A percentile compares a stretch with the other conserved stretches of the same genome.
Evolutionary conservation across 306 rosid species (phyloP).

Genomic region (Rubus parviflorus): DNA sequence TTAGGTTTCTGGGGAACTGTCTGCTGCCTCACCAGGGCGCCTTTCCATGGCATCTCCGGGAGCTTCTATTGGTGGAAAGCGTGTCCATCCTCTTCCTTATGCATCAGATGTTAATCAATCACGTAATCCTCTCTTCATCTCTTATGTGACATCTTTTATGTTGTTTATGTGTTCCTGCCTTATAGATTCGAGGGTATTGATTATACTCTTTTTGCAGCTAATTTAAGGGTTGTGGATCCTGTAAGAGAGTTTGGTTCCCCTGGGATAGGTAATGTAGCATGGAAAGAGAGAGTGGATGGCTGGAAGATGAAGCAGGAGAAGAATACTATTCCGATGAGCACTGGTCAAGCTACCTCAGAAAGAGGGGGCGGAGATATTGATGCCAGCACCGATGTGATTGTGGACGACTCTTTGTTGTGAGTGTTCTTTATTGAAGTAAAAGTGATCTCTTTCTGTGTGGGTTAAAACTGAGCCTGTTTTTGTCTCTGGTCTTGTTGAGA

Average conservation of each 20-base stretch:
- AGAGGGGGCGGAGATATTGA: slow-evolving; percentile 95
- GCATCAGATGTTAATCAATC: slow-evolving; percentile 77
- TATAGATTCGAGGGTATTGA: slow-evolving; percentile 30
- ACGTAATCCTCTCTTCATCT: slow-evolving; percentile 41
- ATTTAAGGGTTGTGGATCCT: slow-evolving; percentile 68
- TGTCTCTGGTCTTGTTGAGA: slow-evolving; percentile 17
- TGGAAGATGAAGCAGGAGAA: slow-evolving; percentile 99
- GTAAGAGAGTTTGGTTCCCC: slow-evolving; percentile 52
- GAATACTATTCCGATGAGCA: slow-evolving; percentile 81
- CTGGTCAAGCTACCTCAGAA: slow-evolving; percentile 87
- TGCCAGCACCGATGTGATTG: slow-evolving; percentile 86
- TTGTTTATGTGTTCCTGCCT: slow-evolving; percentile 15
- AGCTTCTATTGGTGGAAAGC: slow-evolving; percentile 59
- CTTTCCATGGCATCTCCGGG: slow-evolving; percentile 89
- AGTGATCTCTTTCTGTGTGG: background rate
- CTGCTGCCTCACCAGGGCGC: slow-evolving; percentile 93
- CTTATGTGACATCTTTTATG: slow-evolving; percentile 2
- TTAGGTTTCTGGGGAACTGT: slow-evolving; percentile 90
- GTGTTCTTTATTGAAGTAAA: slow-evolving; percentile 17
- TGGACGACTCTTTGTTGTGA: slow-evolving; percentile 85
- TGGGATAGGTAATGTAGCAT: slow-evolving; percentile 89
- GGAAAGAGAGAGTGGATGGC: slow-evolving; percentile 99
- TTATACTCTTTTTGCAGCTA: slow-evolving; percentile 50
- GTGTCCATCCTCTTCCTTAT: slow-evolving; percentile 60
- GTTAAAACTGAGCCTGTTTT: slow-evolving; percentile 1